phyloP scores from a whole-genome alignment of 2,329 filamentous ascomycete species.

The Pseudocercospora vitis region DNA sequence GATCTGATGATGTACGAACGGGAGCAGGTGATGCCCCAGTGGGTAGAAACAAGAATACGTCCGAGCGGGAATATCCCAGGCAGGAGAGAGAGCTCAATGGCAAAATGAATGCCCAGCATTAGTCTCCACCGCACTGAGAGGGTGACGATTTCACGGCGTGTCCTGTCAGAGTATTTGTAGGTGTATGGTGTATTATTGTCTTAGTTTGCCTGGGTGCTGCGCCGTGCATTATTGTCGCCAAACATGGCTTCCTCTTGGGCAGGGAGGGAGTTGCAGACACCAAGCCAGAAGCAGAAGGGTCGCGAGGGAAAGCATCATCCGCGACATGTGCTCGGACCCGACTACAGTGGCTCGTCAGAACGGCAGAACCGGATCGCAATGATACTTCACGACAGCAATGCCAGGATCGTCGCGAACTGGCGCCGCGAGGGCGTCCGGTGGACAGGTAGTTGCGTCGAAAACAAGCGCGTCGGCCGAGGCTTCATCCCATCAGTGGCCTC shows the following conservation, averaged over 20 bases:
- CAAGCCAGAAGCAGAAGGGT: not conserved
- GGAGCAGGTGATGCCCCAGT: not conserved
- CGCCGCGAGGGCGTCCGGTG: slow-evolving; percentile 11
- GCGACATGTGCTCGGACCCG: not conserved
- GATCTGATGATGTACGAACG: not conserved
- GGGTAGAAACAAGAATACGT: slow-evolving; percentile 5
- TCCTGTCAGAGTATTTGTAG: not conserved
- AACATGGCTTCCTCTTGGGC: not conserved
- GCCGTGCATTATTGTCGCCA: not conserved
- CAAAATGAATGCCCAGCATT: not conserved
- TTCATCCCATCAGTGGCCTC: slow-evolving; percentile 4
- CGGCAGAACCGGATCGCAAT: slow-evolving; percentile 14
- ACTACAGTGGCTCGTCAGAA: not conserved
- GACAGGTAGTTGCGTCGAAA: slow-evolving; percentile 5
- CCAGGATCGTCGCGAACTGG: slow-evolving; percentile 13
- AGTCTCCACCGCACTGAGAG: not conserved
- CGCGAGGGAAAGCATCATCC: slow-evolving; percentile 8
- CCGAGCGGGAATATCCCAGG: not conserved
- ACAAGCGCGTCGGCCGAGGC: slow-evolving; percentile 9
- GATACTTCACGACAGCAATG: slow-evolving; percentile 11
- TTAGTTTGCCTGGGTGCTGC: not conserved
- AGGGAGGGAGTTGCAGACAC: not conserved
- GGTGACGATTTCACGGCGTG: too few relatives aligned
- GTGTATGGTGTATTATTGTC: not conserved
- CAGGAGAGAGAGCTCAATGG: not conserved